These are phyloP conservation scores for Hamigera avellanea DNA, from an alignment of 495 filamentous ascomycete species.

Conservation along the genomic window DNA sequence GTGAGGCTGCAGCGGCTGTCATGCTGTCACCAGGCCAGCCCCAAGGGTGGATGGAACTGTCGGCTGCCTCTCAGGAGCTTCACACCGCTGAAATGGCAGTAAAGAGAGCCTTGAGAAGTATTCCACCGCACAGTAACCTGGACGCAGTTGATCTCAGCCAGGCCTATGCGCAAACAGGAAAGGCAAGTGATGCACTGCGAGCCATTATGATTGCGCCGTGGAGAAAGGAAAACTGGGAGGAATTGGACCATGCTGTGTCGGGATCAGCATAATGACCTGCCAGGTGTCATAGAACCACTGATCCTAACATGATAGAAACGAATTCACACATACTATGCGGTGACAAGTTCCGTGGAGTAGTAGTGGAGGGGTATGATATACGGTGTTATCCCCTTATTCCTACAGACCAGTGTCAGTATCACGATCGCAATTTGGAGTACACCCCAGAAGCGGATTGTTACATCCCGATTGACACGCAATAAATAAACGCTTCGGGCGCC, in stretches of 20 bases:
- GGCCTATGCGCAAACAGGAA: conserved; percentile 68
- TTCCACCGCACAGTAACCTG: conserved; percentile 58
- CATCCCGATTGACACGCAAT: too few species aligned
- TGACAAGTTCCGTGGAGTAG: too few species aligned
- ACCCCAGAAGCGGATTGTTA: too few species aligned
- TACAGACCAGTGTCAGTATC: too few species aligned
- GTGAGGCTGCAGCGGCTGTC: conserved; percentile 55
- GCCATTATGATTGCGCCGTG: conserved; percentile 78
- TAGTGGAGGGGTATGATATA: too few species aligned
- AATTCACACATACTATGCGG: too few species aligned
- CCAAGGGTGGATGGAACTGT: conserved; percentile 65
- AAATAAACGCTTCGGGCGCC: too few species aligned
- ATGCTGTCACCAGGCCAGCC: conserved; percentile 68
- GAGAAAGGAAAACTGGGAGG: conserved; percentile 53
- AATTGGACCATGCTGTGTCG: conserved; percentile 19
- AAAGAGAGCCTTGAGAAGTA: conserved; percentile 57
- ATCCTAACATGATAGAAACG: not conserved
- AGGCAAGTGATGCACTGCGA: conserved; percentile 58
- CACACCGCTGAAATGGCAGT: conserved; percentile 72
- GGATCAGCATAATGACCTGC: not conserved
- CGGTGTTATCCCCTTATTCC: too few species aligned
- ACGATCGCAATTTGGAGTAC: too few species aligned
- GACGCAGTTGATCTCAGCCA: conserved; percentile 56
- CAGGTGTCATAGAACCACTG: conserved; percentile 2
- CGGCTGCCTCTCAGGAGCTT: conserved; percentile 37